These are phyloP conservation scores for Fennellomyces sp. DNA, from an alignment of 371 early-diverging fungal genomes.

Conservation along the genomic window DNA sequence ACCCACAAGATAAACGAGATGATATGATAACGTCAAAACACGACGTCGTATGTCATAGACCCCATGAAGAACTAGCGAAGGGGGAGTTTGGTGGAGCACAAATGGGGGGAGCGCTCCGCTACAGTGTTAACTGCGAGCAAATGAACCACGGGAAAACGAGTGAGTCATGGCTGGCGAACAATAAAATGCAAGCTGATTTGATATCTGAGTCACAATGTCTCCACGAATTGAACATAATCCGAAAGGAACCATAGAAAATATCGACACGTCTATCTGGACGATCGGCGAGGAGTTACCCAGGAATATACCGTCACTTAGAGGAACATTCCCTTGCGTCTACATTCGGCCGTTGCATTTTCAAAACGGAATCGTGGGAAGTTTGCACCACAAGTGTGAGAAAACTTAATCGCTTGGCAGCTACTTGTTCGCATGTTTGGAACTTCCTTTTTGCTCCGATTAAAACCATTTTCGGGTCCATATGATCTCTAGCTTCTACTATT, in stretches of 20 bases:
- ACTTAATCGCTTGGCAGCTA: background rate
- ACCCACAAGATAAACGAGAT: background rate
- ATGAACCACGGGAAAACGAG: background rate
- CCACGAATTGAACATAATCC: background rate
- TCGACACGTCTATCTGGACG: too few species aligned
- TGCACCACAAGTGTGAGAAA: slow-evolving; percentile 6
- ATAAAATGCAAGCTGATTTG: background rate
- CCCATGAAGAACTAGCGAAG: background rate
- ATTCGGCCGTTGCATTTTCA: background rate
- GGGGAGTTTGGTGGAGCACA: background rate
- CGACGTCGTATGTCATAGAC: background rate
- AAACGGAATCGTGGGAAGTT: background rate
- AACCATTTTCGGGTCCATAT: background rate
- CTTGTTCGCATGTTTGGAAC: background rate
- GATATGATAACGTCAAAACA: background rate
- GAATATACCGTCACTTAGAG: too few species aligned
- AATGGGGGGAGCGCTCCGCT: background rate
- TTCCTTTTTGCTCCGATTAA: slow-evolving; percentile 1
- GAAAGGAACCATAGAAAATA: background rate
- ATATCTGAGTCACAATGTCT: background rate
- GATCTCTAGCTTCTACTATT: background rate
- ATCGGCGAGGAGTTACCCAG: too few species aligned
- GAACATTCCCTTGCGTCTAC: background rate
- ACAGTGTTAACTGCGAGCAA: too few species aligned
- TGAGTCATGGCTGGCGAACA: slow-evolving; percentile 1